Percentiles rank a stretch among this genome's conserved stretches.
These are phyloP conservation scores for Phaffia australis DNA, from an alignment of 768 basidiomycete species.

Conservation along the genomic window DNA sequence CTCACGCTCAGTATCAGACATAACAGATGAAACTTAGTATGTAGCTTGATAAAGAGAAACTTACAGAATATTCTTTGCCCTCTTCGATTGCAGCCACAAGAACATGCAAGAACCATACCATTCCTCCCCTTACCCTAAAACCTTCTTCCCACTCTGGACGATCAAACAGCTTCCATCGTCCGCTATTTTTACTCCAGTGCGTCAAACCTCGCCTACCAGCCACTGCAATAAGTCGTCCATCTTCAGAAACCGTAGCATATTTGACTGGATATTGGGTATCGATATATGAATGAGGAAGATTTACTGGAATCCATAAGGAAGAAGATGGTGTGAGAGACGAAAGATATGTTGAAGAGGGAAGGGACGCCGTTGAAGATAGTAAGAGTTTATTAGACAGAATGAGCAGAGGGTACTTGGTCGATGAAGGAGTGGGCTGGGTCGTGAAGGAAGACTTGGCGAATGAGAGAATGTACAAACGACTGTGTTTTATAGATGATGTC, in stretches of 20 bases:
- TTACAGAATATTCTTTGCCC: constrained; percentile 15
- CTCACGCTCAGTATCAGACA: neutral
- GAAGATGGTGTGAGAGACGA: constrained; percentile 14
- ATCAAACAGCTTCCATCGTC: constrained; percentile 85
- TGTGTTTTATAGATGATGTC: constrained; percentile 98
- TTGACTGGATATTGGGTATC: constrained; percentile 87
- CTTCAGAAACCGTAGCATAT: constrained; percentile 78
- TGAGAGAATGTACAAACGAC: constrained; percentile 47
- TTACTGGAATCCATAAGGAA: constrained; percentile 8
- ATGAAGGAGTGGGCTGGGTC: constrained; percentile 16
- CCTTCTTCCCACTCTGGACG: constrained; percentile 72
- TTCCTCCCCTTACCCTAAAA: constrained; percentile 76
- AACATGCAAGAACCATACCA: constrained; percentile 95
- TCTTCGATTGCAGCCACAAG: constrained; percentile 81
- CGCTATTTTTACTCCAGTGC: constrained; percentile 88
- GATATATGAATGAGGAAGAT: constrained; percentile 70
- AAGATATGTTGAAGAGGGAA: neutral
- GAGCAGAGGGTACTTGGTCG: constrained; percentile 40
- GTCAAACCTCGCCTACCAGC: constrained; percentile 82
- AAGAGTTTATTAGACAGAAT: constrained; percentile 12
- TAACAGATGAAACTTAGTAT: neutral
- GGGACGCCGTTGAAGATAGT: neutral
- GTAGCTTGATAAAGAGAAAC: neutral
- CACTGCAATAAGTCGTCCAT: constrained; percentile 82
- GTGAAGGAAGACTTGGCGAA: constrained; percentile 4